phyloP scores from a whole-genome alignment of 345 rosid genomes.

The Viola odorata region DNA sequence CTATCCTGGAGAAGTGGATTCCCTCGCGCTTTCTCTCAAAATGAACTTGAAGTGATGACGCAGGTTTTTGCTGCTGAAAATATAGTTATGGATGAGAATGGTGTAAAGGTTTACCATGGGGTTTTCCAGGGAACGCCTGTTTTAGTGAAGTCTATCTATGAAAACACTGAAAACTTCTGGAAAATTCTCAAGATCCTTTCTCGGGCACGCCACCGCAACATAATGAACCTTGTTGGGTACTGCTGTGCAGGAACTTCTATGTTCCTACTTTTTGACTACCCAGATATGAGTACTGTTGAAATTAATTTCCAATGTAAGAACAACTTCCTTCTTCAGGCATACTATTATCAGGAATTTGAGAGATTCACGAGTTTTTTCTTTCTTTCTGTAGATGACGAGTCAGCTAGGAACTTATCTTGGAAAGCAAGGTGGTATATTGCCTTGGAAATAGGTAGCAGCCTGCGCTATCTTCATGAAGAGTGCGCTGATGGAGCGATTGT shows the following conservation, averaged over 20 bases:
- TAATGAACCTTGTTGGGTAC: conserved; percentile 39
- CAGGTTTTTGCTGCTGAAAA: conserved; percentile 25
- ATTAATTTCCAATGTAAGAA: conserved; percentile 24
- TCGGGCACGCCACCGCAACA: conserved; percentile 35
- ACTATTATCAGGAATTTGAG: too few species aligned
- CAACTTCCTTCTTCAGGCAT: too few species aligned
- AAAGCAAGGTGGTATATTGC: conserved; percentile 47
- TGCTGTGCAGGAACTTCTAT: conserved; percentile 31
- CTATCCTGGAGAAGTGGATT: conserved; percentile 36
- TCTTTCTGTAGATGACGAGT: conserved; percentile 23
- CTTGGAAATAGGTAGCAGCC: conserved; percentile 35
- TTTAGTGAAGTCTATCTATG: conserved; percentile 16
- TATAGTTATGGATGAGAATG: background rate
- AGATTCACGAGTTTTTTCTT: background rate
- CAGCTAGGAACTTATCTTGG: conserved; percentile 36
- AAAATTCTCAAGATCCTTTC: conserved; percentile 34
- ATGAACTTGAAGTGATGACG: conserved; percentile 38
- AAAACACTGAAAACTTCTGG: conserved; percentile 39
- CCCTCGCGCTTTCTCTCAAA: conserved; percentile 32
- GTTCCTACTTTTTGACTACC: conserved; percentile 33
- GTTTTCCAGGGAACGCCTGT: conserved; percentile 29
- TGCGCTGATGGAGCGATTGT: conserved; percentile 40
- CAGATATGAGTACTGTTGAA: conserved; percentile 29
- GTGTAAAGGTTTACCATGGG: conserved; percentile 26
- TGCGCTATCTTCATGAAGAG: conserved; percentile 49